phyloP scores from a whole-genome alignment of 2,329 filamentous ascomycete genomes.

The Xylaria sp. region DNA sequence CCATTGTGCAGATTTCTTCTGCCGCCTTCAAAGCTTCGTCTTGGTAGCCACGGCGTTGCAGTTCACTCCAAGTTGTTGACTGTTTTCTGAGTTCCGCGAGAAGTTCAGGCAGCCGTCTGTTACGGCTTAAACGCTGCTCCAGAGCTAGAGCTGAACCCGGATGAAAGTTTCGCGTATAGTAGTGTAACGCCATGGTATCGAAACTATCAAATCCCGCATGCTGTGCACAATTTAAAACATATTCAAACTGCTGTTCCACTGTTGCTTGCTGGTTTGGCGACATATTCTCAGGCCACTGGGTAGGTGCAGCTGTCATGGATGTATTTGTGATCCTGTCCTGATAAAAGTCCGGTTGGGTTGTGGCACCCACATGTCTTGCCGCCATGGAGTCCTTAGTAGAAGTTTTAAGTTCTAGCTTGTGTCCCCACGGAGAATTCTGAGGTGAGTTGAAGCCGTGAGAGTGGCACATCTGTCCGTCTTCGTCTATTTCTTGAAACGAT shows the following conservation, averaged over 20 bases:
- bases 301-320: background rate
- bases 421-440: conserved; percentile 9
- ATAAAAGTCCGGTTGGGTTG: background rate
- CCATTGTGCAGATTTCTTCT: conserved; percentile 18
- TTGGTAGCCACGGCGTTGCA: conserved; percentile 29
- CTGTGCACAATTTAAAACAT: conserved; percentile 25
- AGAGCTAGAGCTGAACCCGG: conserved; percentile 13
- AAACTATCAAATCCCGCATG: conserved; percentile 29
- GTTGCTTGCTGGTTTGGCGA: conserved; percentile 9
- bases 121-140: conserved; percentile 26
- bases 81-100: conserved; percentile 29
- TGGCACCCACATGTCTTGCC: background rate
- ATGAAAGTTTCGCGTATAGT: conserved; percentile 29
- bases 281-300: conserved; percentile 10
- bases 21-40: conserved; percentile 22
- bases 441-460: conserved; percentile 15
- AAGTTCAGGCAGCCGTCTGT: conserved; percentile 22
- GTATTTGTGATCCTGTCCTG: background rate
- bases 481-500: conserved; percentile 11
- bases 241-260: conserved; percentile 28
- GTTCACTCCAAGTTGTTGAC: conserved; percentile 13
- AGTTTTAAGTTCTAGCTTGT: conserved; percentile 2
- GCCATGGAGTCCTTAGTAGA: background rate
- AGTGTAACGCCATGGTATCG: conserved; percentile 27
- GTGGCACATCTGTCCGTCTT: background rate